Conservation (phyloP, 192 early-diverging fungal genomes). For the Coemansia sp. region DNA sequence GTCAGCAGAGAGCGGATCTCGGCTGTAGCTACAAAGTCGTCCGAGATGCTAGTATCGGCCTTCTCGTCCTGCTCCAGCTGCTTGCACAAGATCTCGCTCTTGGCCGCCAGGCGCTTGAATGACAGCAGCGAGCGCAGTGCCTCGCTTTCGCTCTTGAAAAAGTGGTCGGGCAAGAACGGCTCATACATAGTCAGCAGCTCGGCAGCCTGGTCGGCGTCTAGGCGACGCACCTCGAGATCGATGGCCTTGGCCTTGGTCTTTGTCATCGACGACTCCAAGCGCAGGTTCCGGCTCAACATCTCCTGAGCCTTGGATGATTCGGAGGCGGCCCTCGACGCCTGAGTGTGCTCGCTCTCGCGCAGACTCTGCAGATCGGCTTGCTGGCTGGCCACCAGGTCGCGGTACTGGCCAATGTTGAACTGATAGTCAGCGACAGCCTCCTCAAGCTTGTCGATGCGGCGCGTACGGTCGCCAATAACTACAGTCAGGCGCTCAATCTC, state of each 20-base stretch:
- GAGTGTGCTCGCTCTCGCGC: conserved; percentile 68
- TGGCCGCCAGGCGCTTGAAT: conserved; percentile 83
- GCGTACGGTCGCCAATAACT: conserved; percentile 64
- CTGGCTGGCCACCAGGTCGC: conserved; percentile 76
- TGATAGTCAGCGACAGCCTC: conserved; percentile 89
- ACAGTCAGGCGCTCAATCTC: conserved; percentile 79
- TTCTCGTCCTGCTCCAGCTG: conserved; percentile 76
- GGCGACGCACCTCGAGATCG: conserved; percentile 86
- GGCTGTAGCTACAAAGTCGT: conserved; percentile 59
- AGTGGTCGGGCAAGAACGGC: conserved; percentile 86
- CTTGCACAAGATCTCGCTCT: conserved; percentile 74
- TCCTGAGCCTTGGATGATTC: conserved; percentile 76
- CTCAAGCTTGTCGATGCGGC: conserved; percentile 66
- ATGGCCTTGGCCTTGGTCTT: conserved; percentile 89
- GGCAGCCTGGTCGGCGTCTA: conserved; percentile 84
- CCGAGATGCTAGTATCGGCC: conserved; percentile 53
- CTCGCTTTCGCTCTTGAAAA: conserved; percentile 80
- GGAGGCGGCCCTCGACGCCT: conserved; percentile 60
- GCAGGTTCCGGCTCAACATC: conserved; percentile 79
- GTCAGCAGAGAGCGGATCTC: conserved; percentile 41
- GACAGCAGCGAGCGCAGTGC: conserved; percentile 74
- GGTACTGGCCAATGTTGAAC: conserved; percentile 82
- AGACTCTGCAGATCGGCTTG: conserved; percentile 78
- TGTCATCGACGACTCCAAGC: conserved; percentile 78
- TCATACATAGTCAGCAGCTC: conserved; percentile 64